Evolutionary conservation across 805 yeast genomes (phyloP), one percentile per base, ranked within the genome.

Genomic region (Cyberlindnera meyerae): DNA sequence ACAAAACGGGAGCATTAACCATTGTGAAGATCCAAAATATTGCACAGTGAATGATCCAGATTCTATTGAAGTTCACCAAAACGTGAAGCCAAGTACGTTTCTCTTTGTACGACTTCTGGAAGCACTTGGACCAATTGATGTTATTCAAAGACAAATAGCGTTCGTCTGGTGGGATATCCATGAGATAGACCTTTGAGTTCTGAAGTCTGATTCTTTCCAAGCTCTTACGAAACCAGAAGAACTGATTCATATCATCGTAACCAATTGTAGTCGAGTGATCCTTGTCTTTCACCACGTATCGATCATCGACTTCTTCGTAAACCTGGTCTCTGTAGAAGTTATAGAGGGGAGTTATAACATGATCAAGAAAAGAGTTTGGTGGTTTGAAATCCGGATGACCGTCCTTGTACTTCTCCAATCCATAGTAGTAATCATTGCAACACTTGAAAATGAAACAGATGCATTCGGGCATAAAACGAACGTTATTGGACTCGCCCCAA

Each of bases 401-500:
- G 31, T 57, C 54, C 18, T 61, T 55, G 21, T 67, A 48, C 14
- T 33, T 48, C 35, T 66, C 69, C 12, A 72, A 54, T 0, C 79
- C 69, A 45, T 72, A 73, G 47, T 70, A 81, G 47, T 71, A 71
- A 51, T 82, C 89, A 32, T 73, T 71, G 33, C 94, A 86, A 48
- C 94, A 81, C 51, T 86, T 84, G 64, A 79, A 86, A 18, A 87
- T 74, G 48, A 88, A 87, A 43, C 94, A 85, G 16, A 87, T 55
- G 49, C 95, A 85, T 54, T 87, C 96, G 0, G 96, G 96, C 77
- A 87, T 79, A 50, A 83, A 87, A 44, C 96, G 68, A 3, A 87
- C 55, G 48, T 85, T 88, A 52, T 83, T 85, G 0, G 95, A 87
- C 55, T 87, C 96, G 1, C 95, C 94, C 96, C 96, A 87, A 44